These are phyloP conservation scores for Sutorius eximius DNA, from an alignment of 1,284 basidiomycete species.

Conservation along the genomic window DNA sequence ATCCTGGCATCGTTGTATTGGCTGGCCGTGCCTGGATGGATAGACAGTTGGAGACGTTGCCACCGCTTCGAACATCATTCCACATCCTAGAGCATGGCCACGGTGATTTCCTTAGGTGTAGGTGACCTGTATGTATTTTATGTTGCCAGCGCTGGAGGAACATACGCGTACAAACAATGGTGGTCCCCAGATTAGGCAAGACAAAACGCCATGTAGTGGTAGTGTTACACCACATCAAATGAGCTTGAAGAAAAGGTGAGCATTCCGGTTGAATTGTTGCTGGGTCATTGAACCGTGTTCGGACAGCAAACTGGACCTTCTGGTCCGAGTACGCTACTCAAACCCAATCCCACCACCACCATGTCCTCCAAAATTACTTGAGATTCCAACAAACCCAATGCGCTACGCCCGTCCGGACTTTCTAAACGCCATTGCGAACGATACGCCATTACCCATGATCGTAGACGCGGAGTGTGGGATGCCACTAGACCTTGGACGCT, in stretches of 20 bases:
- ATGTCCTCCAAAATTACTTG: constrained; percentile 90
- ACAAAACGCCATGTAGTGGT: background rate
- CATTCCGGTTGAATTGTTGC: background rate
- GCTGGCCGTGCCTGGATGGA: too few relatives aligned
- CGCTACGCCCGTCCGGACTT: constrained; percentile 87
- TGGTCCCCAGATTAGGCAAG: constrained; percentile 4
- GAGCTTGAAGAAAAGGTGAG: constrained; percentile 37
- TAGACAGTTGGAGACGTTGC: too few relatives aligned
- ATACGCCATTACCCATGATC: constrained; percentile 86
- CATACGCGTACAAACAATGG: constrained; percentile 19
- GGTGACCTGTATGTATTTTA: too few relatives aligned
- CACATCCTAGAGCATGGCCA: too few relatives aligned
- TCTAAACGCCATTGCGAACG: constrained; percentile 75
- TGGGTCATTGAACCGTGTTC: background rate
- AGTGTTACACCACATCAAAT: constrained; percentile 13
- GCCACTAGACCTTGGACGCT: constrained; percentile 84
- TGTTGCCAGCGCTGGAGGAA: too few relatives aligned
- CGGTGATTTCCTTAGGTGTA: too few relatives aligned
- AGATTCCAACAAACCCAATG: constrained; percentile 82
- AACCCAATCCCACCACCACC: constrained; percentile 93
- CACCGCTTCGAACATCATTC: too few relatives aligned
- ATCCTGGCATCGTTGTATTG: too few relatives aligned
- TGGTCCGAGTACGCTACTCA: constrained; percentile 88
- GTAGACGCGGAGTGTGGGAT: constrained; percentile 94
- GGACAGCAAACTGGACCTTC: constrained; percentile 75